Base-by-base conservation (phyloP, 2,329 filamentous ascomycete genomes). In the Xylaria sp. region DNA sequence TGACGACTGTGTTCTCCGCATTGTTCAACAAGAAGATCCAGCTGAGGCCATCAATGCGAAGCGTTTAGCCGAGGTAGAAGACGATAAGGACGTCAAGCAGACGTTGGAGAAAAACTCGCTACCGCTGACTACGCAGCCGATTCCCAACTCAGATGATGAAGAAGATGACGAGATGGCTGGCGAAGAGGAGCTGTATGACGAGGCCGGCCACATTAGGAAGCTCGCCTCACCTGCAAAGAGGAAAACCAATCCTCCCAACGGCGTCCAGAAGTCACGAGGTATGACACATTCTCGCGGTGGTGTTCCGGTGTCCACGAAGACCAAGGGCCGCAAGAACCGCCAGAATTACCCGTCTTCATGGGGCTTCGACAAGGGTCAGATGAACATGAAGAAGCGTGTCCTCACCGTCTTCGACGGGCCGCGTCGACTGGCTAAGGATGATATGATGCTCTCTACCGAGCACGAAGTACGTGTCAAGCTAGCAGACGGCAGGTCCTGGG, bases 341-440 rank as follows among this genome's bases (percentile, higher is more conserved):
- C 93, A 93, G 76, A 92, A 96, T 76, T 98, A 97, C 75, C 95
- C 95, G 11, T 87, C 91, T 0, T 93, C 91, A 1, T 99, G 95
- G 95, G 94, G 95, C 54, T 95, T 93, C 71, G 87, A 93, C 65
- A 89, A 91, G 72, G 90, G 92, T 71, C 93, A 95, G 81, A 97
- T 98, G 92, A 96, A 91, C 74, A 96, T 96, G 87, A 97, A 96
- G 87, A 97, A 97, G 86, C 91, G 95, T 27, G 92, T 97, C 57
- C 83, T 98, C 71, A 92, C 92, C 66, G 91, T 96, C 19, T 99
- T 96, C 72, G 93, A 98, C 73, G 95, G 95, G 0, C 85, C 85
- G 15, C 88, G 93, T 54, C 88, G 94, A 41, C 84, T 99, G 51
- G 95, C 91, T 85, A 98, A 98, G 81, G 95, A 99, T 74, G 95